Evolutionary conservation across 257 asterid species (phyloP).

Genomic region (Solanum dulcamara): DNA sequence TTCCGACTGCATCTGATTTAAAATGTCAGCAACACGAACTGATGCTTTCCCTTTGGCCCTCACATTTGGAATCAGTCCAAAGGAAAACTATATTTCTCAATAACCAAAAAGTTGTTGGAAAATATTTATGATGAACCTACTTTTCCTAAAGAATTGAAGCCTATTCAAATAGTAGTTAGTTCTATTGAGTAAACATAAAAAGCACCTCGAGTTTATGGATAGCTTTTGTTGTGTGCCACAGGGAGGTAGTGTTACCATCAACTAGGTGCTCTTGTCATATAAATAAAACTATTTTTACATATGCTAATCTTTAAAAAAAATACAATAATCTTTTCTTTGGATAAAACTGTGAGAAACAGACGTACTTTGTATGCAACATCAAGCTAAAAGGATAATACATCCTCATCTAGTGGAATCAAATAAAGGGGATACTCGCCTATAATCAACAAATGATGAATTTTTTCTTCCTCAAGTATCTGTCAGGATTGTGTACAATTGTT

Average conservation of each 20-base stretch:
- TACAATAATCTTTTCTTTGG: background rate
- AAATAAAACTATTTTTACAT: slow-evolving; percentile 17
- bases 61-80: slow-evolving; percentile 87
- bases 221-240: slow-evolving; percentile 93
- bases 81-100: slow-evolving; percentile 51
- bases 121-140: background rate
- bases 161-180: background rate
- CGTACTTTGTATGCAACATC: slow-evolving; percentile 82
- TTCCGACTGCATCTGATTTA: slow-evolving; percentile 85
- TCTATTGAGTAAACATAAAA: background rate
- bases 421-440: slow-evolving; percentile 86
- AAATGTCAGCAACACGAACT: slow-evolving; percentile 75
- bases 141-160: background rate
- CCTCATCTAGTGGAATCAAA: slow-evolving; percentile 88
- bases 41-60: slow-evolving; percentile 97
- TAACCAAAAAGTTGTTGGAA: slow-evolving; percentile 3
- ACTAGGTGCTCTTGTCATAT: slow-evolving; percentile 59
- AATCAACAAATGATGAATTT: slow-evolving; percentile 61
- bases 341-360: background rate
- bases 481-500: background rate
- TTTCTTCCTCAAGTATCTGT: slow-evolving; percentile 91
- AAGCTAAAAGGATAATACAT: slow-evolving; percentile 82
- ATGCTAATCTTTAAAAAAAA: background rate
- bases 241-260: slow-evolving; percentile 80
- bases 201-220: slow-evolving; percentile 87